Evolutionary conservation across 345 rosid species (phyloP), one percentile per base, ranked within the genome.

Genomic region (Brassica juncea): DNA sequence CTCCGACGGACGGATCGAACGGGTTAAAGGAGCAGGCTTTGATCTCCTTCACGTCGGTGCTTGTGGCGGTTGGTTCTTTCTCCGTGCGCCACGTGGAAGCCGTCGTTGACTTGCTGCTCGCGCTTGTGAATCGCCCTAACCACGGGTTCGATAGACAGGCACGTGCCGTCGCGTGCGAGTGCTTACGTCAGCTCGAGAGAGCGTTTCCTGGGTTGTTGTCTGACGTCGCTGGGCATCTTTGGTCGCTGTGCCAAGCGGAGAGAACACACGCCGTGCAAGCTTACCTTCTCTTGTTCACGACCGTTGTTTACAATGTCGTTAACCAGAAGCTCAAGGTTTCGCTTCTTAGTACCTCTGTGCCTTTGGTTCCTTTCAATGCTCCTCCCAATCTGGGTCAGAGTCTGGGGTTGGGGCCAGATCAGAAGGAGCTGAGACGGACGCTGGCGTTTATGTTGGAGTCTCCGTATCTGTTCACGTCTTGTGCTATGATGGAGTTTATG

Each of bases 241-340:
- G 99, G 98, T 86, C 87, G 68, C 74, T 95, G 83, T 93, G 97
- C 71, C 98, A 90, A 70, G 90, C 90, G 66, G 98, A 95, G 85
- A 87, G 97, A 15, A 93, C 94, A 8, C 99, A 95, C 67, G 97
- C 99, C 55, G 90, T 86, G 37, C 98, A 95, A 78, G 76, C 88
- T 64, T 93, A 95, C 66, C 81, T 89, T 60, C 84, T 95, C 81
- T 84, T 95, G 85, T 89, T 93, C 81, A 85, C 94, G 0, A 81
- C 80, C 16, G 84, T 93, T 55, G 82, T 93, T 44, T 76, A 83
- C 82, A 87, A 86, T 77, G 85, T 91, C 34, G 93, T 87, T 15
- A 19, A 86, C 77, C 77, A 77, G 54, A 87, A 88, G 83, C 80
- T 86, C 67, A 86, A 77, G 65, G 90, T 88, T 30, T 91, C 98